Conservation (phyloP, 2,329 filamentous ascomycete genomes). For the Ramichloridium luteum region DNA sequence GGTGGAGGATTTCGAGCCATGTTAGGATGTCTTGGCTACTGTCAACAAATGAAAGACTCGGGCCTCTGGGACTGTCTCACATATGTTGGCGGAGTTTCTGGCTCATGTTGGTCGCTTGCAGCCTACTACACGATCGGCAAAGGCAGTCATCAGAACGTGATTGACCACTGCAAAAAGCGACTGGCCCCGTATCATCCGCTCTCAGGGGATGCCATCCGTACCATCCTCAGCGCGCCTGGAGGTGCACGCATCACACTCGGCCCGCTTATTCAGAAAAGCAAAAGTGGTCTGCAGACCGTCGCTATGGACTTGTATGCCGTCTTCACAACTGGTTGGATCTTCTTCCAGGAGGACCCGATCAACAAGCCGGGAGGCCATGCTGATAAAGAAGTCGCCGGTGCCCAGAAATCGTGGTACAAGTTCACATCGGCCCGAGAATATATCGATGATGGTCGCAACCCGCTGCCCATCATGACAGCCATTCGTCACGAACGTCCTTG, state of each 20-base stretch:
- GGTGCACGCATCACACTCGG: slow-evolving; percentile 20
- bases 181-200: slow-evolving; percentile 24
- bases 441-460: slow-evolving; percentile 16
- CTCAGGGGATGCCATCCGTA: slow-evolving; percentile 23
- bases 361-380: slow-evolving; percentile 13
- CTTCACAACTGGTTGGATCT: slow-evolving; percentile 23
- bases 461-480: slow-evolving; percentile 19
- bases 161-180: slow-evolving; percentile 24
- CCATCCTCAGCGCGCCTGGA: slow-evolving; percentile 16
- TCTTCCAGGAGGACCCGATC: slow-evolving; percentile 19
- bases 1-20: slow-evolving; percentile 24
- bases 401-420: slow-evolving; percentile 19
- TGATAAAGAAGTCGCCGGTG: slow-evolving; percentile 14
- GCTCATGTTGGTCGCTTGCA: slow-evolving; percentile 23
- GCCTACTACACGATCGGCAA: slow-evolving; percentile 24
- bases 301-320: slow-evolving; percentile 25
- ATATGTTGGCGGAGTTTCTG: slow-evolving; percentile 23
- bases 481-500: slow-evolving; percentile 21
- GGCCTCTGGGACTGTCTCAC: slow-evolving; percentile 24
- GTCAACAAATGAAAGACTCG: slow-evolving; percentile 18
- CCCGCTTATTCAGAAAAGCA: slow-evolving; percentile 21
- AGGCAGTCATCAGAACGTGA: slow-evolving; percentile 18
- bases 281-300: slow-evolving; percentile 21
- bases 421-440: slow-evolving; percentile 18
- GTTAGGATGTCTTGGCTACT: slow-evolving; percentile 21